Percentiles rank a stretch among this genome's conserved stretches.
phyloP scores from a whole-genome alignment of 2,329 filamentous ascomycete genomes.

The Thielaviopsis punctulata region DNA sequence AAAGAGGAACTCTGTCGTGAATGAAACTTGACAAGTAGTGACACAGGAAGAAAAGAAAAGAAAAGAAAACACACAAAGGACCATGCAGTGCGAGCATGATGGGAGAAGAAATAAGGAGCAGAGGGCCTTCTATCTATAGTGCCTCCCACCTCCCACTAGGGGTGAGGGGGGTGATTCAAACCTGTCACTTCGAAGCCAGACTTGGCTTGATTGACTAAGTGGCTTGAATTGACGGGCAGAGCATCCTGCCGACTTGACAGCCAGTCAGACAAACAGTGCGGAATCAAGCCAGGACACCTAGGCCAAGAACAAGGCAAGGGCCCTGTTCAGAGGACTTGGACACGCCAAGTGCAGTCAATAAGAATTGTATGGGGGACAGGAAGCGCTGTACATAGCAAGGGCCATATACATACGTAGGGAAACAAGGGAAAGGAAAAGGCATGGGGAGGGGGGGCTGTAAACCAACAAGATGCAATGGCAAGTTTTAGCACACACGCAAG shows the following conservation, averaged over 20 bases:
- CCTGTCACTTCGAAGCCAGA: not conserved
- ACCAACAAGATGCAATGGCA: not conserved
- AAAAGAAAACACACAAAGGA: not conserved
- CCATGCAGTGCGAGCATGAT: not conserved
- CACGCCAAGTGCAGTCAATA: not conserved
- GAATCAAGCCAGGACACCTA: not conserved
- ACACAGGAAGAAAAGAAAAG: not conserved
- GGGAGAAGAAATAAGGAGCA: not conserved
- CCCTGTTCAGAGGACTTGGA: too few relatives aligned
- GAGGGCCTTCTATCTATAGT: not conserved
- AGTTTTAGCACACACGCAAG: not conserved
- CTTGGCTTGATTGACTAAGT: not conserved
- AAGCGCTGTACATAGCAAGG: not conserved
- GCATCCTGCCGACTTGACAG: too few relatives aligned
- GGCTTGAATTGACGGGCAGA: too few relatives aligned
- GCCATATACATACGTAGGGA: too few relatives aligned
- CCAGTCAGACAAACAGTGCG: not conserved
- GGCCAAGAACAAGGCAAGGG: not conserved
- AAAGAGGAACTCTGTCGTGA: not conserved
- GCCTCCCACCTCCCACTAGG: too few relatives aligned
- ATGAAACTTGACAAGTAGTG: not conserved
- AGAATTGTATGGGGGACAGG: too few relatives aligned
- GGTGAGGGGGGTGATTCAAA: not conserved
- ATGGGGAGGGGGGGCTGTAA: not conserved
- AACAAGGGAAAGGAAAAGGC: not conserved